These are phyloP conservation scores for Kluyveromyces sp. DNA, from an alignment of 1,139 yeast genomes.

Conservation along the genomic window DNA sequence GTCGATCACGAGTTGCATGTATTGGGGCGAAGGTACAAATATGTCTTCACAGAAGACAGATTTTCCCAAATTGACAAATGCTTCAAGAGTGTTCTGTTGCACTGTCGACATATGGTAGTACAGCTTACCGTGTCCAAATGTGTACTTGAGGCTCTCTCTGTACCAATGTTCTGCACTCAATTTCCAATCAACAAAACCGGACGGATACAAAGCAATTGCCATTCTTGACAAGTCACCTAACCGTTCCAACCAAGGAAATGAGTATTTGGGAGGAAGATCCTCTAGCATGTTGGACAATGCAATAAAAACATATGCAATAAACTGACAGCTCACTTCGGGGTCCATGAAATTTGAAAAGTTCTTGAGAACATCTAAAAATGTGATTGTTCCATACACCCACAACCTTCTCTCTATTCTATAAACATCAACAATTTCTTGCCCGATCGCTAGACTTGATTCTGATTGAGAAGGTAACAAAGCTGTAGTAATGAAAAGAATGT, in stretches of 20 bases:
- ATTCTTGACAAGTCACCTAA: slow-evolving; percentile 72
- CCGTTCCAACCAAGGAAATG: slow-evolving; percentile 74
- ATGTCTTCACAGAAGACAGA: slow-evolving; percentile 74
- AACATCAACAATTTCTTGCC: slow-evolving; percentile 64
- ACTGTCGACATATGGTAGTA: slow-evolving; percentile 81
- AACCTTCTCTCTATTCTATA: slow-evolving; percentile 70
- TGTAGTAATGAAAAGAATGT: slow-evolving; percentile 62
- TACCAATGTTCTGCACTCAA: slow-evolving; percentile 75
- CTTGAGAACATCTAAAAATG: slow-evolving; percentile 69
- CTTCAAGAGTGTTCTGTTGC: slow-evolving; percentile 72
- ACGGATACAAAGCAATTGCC: slow-evolving; percentile 76
- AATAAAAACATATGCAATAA: slow-evolving; percentile 36
- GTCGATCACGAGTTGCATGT: slow-evolving; percentile 67
- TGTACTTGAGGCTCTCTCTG: slow-evolving; percentile 57
- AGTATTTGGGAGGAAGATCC: slow-evolving; percentile 39
- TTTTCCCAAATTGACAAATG: slow-evolving; percentile 70
- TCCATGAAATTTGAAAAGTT: slow-evolving; percentile 51
- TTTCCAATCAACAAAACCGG: slow-evolving; percentile 76
- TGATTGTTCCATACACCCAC: slow-evolving; percentile 82
- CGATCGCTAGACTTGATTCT: slow-evolving; percentile 34
- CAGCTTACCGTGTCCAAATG: slow-evolving; percentile 72
- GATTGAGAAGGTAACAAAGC: slow-evolving; percentile 69
- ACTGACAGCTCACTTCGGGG: slow-evolving; percentile 38
- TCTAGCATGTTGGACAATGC: slow-evolving; percentile 43
- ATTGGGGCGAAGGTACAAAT: slow-evolving; percentile 73